phyloP scores from a whole-genome alignment of 805 yeast genomes.

The Nakazawaea ernobii region DNA sequence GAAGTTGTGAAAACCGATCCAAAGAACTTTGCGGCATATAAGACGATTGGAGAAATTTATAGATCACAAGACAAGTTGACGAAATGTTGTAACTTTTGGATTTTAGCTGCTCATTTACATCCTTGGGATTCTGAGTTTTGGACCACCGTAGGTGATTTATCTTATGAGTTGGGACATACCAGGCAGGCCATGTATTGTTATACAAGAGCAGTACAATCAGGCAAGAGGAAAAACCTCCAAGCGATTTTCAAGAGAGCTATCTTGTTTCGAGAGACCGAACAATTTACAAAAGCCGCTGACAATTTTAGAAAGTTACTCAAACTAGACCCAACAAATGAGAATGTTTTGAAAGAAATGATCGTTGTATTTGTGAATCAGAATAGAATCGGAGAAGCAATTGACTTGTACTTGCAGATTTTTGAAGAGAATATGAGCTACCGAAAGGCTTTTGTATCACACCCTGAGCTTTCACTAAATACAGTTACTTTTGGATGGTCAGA shows the following conservation, averaged over 20 bases:
- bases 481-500: constrained; percentile 83
- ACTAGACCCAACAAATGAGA: constrained; percentile 53
- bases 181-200: constrained; percentile 80
- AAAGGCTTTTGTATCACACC: constrained; percentile 17
- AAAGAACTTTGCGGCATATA: constrained; percentile 76
- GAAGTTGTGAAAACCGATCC: constrained; percentile 77
- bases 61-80: constrained; percentile 57
- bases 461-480: constrained; percentile 18
- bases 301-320: constrained; percentile 57
- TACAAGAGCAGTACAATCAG: constrained; percentile 50
- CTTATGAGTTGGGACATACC: constrained; percentile 57
- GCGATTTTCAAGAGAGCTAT: constrained; percentile 60
- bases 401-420: constrained; percentile 57
- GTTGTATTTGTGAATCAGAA: constrained; percentile 45
- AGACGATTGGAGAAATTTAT: constrained; percentile 82
- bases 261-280: constrained; percentile 61
- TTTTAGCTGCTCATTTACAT: constrained; percentile 72
- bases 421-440: constrained; percentile 50
- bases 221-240: constrained; percentile 40
- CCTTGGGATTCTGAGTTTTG: constrained; percentile 75
- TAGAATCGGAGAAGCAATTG: constrained; percentile 69
- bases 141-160: constrained; percentile 67
- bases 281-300: constrained; percentile 66
- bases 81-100: constrained; percentile 77
- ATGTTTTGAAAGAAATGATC: constrained; percentile 57